Evolutionary conservation across 2,329 filamentous ascomycete genomes (phyloP).

Genomic region (Arthrobotrys megalospora): DNA sequence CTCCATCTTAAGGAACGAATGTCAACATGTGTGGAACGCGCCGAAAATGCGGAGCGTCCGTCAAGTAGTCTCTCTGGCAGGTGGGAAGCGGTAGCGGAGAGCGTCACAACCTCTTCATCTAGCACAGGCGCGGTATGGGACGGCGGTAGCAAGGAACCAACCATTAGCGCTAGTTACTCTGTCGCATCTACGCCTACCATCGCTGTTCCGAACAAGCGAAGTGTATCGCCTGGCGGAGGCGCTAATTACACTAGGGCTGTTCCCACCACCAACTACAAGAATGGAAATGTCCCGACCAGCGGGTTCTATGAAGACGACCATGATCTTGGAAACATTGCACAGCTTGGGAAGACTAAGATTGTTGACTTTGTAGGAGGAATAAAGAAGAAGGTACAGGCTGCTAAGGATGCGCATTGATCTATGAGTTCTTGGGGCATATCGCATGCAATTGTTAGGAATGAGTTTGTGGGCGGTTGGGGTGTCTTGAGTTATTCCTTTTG

Average conservation of each 20-base stretch:
- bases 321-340: constrained; percentile 33
- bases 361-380: constrained; percentile 63
- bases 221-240: constrained; percentile 53
- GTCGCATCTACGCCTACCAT: constrained; percentile 8
- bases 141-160: constrained; percentile 23
- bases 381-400: constrained; percentile 62
- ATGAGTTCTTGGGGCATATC: neutral
- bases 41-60: constrained; percentile 72
- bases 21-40: constrained; percentile 70
- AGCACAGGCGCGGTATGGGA: constrained; percentile 42
- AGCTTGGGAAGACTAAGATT: constrained; percentile 61
- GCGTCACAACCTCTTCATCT: constrained; percentile 65
- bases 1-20: constrained; percentile 70
- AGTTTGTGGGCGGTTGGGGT: neutral
- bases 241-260: constrained; percentile 59
- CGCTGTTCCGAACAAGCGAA: constrained; percentile 11
- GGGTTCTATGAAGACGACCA: constrained; percentile 37
- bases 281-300: constrained; percentile 35
- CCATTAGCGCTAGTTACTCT: constrained; percentile 8
- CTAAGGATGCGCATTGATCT: constrained; percentile 16
- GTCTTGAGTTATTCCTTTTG: neutral
- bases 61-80: constrained; percentile 70
- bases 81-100: constrained; percentile 72
- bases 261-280: constrained; percentile 30
- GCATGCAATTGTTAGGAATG: neutral